Evolutionary conservation across 2,329 filamentous ascomycete species (phyloP).

Genomic region (Aspergillus transmontanensis): DNA sequence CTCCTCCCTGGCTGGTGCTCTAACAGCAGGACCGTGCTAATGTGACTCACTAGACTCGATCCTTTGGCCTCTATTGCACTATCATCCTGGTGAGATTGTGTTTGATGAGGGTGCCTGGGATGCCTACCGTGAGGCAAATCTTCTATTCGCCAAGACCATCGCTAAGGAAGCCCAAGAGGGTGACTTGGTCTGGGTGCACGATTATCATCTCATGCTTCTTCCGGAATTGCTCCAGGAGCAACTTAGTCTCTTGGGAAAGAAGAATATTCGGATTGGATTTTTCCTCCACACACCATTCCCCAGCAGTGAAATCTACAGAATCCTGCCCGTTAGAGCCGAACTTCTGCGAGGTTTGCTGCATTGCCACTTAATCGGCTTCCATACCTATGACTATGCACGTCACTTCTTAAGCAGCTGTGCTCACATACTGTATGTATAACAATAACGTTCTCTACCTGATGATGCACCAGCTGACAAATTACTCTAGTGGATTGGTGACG

Average conservation of each 20-base stretch:
- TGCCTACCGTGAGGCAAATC: slow-evolving; percentile 88
- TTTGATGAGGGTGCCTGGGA: slow-evolving; percentile 92
- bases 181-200: slow-evolving; percentile 92
- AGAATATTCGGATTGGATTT: slow-evolving; percentile 94
- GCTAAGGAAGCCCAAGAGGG: slow-evolving; percentile 83
- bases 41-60: slow-evolving; percentile 69
- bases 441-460: slow-evolving; percentile 8
- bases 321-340: slow-evolving; percentile 83
- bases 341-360: slow-evolving; percentile 82
- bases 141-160: slow-evolving; percentile 82
- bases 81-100: slow-evolving; percentile 94
- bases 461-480: slow-evolving; percentile 7
- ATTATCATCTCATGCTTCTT: slow-evolving; percentile 94
- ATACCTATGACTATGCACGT: slow-evolving; percentile 93
- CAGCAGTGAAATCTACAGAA: slow-evolving; percentile 91
- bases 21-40: slow-evolving; percentile 2
- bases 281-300: slow-evolving; percentile 96
- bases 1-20: background rate
- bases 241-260: slow-evolving; percentile 68
- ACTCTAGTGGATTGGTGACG: slow-evolving; percentile 53
- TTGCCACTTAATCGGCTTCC: slow-evolving; percentile 91
- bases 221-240: slow-evolving; percentile 90
- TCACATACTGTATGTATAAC: slow-evolving; percentile 68
- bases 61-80: slow-evolving; percentile 95
- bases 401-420: slow-evolving; percentile 94